Percentiles rank a stretch among this genome's conserved stretches.
phyloP scores from a whole-genome alignment of 345 rosid species.

The Eucalyptus curtisii region DNA sequence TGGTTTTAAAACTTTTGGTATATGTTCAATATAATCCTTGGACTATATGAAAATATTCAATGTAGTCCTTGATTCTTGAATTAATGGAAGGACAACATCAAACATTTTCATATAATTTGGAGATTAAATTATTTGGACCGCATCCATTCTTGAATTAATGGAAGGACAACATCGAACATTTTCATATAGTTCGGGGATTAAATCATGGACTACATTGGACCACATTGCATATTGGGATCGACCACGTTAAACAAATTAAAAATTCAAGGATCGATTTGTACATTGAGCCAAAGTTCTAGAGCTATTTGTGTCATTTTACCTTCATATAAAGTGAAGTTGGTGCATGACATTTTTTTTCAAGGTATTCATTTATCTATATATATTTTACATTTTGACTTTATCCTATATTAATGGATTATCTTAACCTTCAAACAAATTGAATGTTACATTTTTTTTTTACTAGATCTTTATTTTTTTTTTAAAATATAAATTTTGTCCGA shows the following conservation, averaged over 20 bases:
- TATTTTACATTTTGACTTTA: not conserved
- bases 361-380: not conserved
- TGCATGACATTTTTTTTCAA: not conserved
- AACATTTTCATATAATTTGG: no score
- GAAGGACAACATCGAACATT: no score
- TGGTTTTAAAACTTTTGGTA: no score
- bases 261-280: not conserved
- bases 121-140: no score
- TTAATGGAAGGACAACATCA: no score
- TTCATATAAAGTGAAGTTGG: not conserved
- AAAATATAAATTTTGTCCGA: not conserved
- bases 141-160: no score
- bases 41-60: no score
- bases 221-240: no score
- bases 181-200: no score
- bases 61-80: not conserved
- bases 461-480: not conserved
- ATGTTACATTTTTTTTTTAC: not conserved
- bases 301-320: not conserved
- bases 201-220: no score
- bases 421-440: not conserved
- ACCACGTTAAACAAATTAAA: not conserved
- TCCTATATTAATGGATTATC: not conserved
- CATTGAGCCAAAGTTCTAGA: not conserved
- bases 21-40: no score